A percentile compares a stretch with the other conserved stretches of the same genome.
These are phyloP conservation scores for Saccharomyces hybrid DNA, from an alignment of 1,139 yeast species.

Conservation along the genomic window DNA sequence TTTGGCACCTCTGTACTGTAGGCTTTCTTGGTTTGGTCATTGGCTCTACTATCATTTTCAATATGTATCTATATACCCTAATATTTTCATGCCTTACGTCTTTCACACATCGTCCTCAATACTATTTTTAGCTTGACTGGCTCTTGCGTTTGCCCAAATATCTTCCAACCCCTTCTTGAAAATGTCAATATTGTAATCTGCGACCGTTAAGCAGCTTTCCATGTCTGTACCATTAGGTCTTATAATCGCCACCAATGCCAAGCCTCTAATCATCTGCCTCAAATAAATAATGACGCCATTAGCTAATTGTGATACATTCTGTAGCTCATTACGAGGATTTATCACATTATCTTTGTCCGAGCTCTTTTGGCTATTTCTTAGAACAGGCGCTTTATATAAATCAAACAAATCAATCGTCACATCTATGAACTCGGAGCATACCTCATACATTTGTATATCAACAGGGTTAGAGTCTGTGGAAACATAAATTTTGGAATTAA, in stretches of 20 bases:
- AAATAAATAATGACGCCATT: constrained; percentile 78
- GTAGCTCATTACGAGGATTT: constrained; percentile 34
- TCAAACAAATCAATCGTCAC: constrained; percentile 85
- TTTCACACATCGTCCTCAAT: constrained; percentile 4
- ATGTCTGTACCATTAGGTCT: constrained; percentile 50
- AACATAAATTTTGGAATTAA: constrained; percentile 87
- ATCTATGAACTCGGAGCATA: constrained; percentile 94
- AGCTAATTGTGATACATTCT: constrained; percentile 65
- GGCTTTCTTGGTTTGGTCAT: background rate
- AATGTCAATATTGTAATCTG: constrained; percentile 82
- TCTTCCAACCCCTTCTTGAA: constrained; percentile 73
- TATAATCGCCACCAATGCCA: constrained; percentile 82
- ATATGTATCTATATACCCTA: background rate
- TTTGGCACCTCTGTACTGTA: background rate
- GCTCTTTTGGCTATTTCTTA: constrained; percentile 7
- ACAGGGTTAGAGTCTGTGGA: constrained; percentile 96
- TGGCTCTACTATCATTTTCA: background rate
- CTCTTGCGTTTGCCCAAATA: constrained; percentile 49
- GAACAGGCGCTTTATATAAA: constrained; percentile 41
- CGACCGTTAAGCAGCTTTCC: constrained; percentile 58
- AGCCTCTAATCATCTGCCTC: constrained; percentile 86
- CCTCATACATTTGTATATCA: constrained; percentile 90
- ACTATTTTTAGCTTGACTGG: constrained; percentile 2
- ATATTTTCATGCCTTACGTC: background rate
- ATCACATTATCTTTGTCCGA: constrained; percentile 11